Base-by-base conservation (phyloP, 371 early-diverging fungal species). In the Syncephalastrum contaminatum region DNA sequence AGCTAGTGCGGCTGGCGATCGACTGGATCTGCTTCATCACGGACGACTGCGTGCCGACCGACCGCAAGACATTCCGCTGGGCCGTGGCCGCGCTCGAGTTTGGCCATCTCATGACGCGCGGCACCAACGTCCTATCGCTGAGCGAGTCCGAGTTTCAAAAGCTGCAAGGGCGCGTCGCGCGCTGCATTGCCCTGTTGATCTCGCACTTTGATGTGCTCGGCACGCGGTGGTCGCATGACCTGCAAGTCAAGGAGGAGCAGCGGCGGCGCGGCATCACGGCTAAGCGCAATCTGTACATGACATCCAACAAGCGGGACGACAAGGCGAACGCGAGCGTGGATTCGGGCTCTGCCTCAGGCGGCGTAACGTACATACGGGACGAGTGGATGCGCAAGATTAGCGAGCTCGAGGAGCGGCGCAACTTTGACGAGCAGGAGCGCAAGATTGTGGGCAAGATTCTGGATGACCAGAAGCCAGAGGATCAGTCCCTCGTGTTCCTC, bases 51-150 rank as follows among this genome's bases (percentile, higher is more conserved):
- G 80, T 82, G 44, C 88, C 88, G 0, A 83, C 83, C 14, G 90
- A 91, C 48, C 75, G 86, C 19, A 90, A 88, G 62, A 95, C 94
- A 0, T 91, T 92, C 73, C 83, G 91, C 20, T 95, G 95, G 95
- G 90, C 90, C 4, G 88, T 95, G 41, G 75, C 85, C 46, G 93
- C 94, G 1, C 80, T 95, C 2, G 91, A 93, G 63, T 90, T 91
- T 65, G 88, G 90, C 2, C 88, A 90, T 85, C 67, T 81, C 16
- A 84, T 88, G 74, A 88, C 89, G 50, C 81, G 86, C n/a, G 89
- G 88, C 46, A 83, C 82, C 52, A 85, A 86, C 24, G 85, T 93
- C 43, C 75, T 88, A 4, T 80, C 84, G 4, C 66, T 90, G 58
- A 77, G 67, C 5, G 90, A 88, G 48, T 64, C 68, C 7, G 92